These are phyloP conservation scores for Coffea humblotiana DNA, from an alignment of 305 asterid species.

Conservation along the genomic window DNA sequence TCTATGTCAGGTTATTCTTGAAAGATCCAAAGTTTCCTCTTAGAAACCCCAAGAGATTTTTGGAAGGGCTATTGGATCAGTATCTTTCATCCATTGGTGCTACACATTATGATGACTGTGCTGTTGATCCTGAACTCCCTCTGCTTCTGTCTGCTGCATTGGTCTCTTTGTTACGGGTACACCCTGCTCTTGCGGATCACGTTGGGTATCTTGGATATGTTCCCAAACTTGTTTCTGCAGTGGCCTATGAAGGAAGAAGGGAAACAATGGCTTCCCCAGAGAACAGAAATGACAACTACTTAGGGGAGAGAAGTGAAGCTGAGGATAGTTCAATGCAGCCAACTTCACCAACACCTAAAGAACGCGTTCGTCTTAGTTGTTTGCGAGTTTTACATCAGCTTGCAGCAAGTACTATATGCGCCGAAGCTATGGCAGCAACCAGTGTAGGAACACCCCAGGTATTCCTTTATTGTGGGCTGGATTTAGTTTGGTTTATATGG, in stretches of 20 bases:
- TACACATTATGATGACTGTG: constrained; percentile 71
- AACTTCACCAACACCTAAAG: constrained; percentile 78
- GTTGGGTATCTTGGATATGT: constrained; percentile 98
- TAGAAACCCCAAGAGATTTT: constrained; percentile 93
- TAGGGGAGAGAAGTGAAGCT: constrained; percentile 44
- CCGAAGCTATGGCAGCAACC: constrained; percentile 99
- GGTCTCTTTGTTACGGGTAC: constrained; percentile 89
- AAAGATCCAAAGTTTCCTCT: constrained; percentile 99
- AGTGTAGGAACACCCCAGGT: constrained; percentile 98
- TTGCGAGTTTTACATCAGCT: constrained; percentile 97
- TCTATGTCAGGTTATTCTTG: constrained; percentile 88
- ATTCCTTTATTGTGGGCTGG: constrained; percentile 12
- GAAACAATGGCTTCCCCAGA: constrained; percentile 86
- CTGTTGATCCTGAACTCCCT: constrained; percentile 90
- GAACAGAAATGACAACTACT: constrained; percentile 25
- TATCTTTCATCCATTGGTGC: constrained; percentile 92
- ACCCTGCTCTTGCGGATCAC: constrained; percentile 98
- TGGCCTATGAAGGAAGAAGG: constrained; percentile 92
- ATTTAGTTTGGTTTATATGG: constrained; percentile 2
- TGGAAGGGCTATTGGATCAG: constrained; percentile 95
- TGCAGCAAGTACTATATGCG: constrained; percentile 97
- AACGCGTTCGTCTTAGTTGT: constrained; percentile 95
- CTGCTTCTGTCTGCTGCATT: constrained; percentile 95
- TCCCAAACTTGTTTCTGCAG: constrained; percentile 95
- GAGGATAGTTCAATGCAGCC: constrained; percentile 58